Percentiles rank a stretch among this genome's conserved stretches.
Evolutionary conservation across 2,329 filamentous ascomycete species (phyloP).

Genomic region (Botrytis cinerea): DNA sequence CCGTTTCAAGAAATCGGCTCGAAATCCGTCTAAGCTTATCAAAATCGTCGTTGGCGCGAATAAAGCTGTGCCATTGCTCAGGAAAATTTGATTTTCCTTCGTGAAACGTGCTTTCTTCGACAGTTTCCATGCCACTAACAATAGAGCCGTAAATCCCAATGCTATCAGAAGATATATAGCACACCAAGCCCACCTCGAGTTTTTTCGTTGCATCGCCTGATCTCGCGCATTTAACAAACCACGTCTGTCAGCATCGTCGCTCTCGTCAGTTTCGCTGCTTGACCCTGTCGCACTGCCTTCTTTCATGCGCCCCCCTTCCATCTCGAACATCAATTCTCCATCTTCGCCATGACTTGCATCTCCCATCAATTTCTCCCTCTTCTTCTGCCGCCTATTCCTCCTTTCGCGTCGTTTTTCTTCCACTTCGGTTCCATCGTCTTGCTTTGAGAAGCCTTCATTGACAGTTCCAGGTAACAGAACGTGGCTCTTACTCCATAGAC

Average conservation of each 20-base stretch:
- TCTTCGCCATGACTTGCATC: constrained; percentile 65
- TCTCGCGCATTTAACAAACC: constrained; percentile 50
- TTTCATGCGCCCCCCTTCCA: constrained; percentile 74
- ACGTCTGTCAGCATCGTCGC: constrained; percentile 59
- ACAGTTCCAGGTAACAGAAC: constrained; percentile 41
- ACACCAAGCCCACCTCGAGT: constrained; percentile 56
- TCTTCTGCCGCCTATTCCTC: constrained; percentile 50
- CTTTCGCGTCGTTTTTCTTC: constrained; percentile 49
- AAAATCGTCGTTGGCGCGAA: constrained; percentile 92
- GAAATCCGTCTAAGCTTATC: constrained; percentile 90
- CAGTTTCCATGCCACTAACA: constrained; percentile 60
- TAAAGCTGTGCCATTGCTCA: constrained; percentile 81
- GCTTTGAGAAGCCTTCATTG: background rate
- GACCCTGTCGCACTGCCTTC: constrained; percentile 65
- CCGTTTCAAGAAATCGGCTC: constrained; percentile 86
- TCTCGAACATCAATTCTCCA: constrained; percentile 81
- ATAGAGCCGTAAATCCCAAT: constrained; percentile 57
- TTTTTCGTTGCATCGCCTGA: constrained; percentile 51
- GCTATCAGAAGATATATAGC: constrained; percentile 55
- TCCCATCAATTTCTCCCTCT: constrained; percentile 54
- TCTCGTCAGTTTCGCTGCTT: constrained; percentile 61
- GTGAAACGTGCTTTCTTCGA: constrained; percentile 49
- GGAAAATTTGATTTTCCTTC: constrained; percentile 42
- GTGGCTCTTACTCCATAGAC: constrained; percentile 40
- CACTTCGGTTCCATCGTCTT: background rate